Percentiles rank a stretch among this genome's conserved stretches.
Conservation (phyloP, 441 rosid species). For the Eutrema salsugineum region DNA sequence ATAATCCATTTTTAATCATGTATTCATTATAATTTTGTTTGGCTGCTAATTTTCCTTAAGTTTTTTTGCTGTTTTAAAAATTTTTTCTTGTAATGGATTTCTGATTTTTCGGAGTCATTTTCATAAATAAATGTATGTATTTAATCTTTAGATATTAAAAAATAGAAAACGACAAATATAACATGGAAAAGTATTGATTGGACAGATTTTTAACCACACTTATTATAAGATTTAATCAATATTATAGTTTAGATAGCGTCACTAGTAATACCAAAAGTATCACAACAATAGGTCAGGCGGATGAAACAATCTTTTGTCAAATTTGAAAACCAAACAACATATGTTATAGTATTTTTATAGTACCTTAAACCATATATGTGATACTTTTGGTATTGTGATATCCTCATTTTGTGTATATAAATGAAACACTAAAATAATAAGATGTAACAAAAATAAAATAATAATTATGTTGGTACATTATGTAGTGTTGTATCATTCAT, state of each 20-base stretch:
- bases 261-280: no score
- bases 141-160: not conserved
- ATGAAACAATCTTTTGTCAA: slow-evolving; percentile 1
- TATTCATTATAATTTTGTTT: no score
- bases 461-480: not conserved
- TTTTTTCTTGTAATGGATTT: not conserved
- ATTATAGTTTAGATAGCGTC: slow-evolving; percentile 1
- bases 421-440: not conserved
- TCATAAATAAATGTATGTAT: not conserved
- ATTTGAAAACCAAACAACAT: slow-evolving; percentile 11
- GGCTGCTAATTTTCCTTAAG: no score
- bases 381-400: not conserved
- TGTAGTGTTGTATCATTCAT: slow-evolving; percentile 29
- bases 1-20: no score
- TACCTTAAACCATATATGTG: not conserved
- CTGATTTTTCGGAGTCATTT: not conserved
- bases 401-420: slow-evolving; percentile 1
- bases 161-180: not conserved
- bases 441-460: not conserved
- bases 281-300: not conserved
- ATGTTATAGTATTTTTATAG: slow-evolving; percentile 10
- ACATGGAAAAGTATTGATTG: slow-evolving; percentile 6
- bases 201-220: not conserved
- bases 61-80: no score
- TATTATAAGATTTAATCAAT: not conserved